Evolutionary conservation across 1,139 yeast genomes (phyloP).

Genomic region (Geotrichum restrictum): DNA sequence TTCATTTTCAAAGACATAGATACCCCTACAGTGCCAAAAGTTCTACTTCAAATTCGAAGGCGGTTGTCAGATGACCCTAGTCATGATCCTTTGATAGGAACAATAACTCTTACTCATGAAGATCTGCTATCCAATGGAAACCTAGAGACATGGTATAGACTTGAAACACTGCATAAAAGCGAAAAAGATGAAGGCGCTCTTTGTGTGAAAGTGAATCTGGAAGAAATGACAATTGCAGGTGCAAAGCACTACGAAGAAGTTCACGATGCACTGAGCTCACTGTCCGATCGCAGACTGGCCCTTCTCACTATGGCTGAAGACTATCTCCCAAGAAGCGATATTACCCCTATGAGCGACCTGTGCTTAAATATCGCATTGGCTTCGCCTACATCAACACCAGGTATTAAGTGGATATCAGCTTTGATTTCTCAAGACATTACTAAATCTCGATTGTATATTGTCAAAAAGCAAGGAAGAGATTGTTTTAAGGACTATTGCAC

Average conservation of each 20-base stretch:
- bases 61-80: background rate
- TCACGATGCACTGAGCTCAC: background rate
- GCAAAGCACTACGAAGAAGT: slow-evolving; percentile 4
- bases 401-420: slow-evolving; percentile 13
- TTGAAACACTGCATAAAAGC: background rate
- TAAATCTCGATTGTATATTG: slow-evolving; percentile 7
- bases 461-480: slow-evolving; percentile 8
- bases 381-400: slow-evolving; percentile 40
- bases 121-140: slow-evolving; percentile 12
- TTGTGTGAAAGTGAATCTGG: slow-evolving; percentile 15
- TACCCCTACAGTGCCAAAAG: slow-evolving; percentile 25
- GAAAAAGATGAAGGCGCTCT: background rate
- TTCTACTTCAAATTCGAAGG: slow-evolving; percentile 10
- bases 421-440: slow-evolving; percentile 15
- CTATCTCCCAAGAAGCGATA: slow-evolving; percentile 9
- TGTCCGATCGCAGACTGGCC: slow-evolving; percentile 12
- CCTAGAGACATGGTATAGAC: slow-evolving; percentile 17
- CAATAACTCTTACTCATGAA: slow-evolving; percentile 3
- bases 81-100: slow-evolving; percentile 11
- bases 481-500: slow-evolving; percentile 6
- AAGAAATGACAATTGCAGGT: slow-evolving; percentile 12
- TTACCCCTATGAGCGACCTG: slow-evolving; percentile 24
- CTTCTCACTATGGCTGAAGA: slow-evolving; percentile 14
- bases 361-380: slow-evolving; percentile 53
- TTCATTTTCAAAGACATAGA: slow-evolving; percentile 45